phyloP scores from a whole-genome alignment of 805 yeast species.

The Candida arabinofermentans region DNA sequence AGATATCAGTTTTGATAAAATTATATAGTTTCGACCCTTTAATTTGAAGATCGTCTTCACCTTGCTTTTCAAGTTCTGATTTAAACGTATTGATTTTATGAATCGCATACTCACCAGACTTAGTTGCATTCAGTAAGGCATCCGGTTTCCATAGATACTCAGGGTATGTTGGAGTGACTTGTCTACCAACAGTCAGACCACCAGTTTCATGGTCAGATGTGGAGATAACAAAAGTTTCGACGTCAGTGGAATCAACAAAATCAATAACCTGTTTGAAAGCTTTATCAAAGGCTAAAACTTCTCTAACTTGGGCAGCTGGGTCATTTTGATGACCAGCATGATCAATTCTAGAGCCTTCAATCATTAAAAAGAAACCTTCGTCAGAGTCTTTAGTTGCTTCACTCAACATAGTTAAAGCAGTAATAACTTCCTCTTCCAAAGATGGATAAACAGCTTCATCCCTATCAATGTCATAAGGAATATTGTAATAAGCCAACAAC shows the following conservation, averaged over 20 bases:
- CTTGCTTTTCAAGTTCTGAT: slow-evolving; percentile 1
- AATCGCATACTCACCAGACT: slow-evolving; percentile 72
- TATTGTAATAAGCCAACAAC: slow-evolving; percentile 68
- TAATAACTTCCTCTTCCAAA: slow-evolving; percentile 69
- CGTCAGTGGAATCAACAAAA: slow-evolving; percentile 62
- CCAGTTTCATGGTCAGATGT: slow-evolving; percentile 97
- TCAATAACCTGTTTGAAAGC: slow-evolving; percentile 73
- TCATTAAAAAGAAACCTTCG: slow-evolving; percentile 77
- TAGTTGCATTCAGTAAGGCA: slow-evolving; percentile 61
- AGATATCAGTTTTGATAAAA: slow-evolving; percentile 49
- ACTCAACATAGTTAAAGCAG: slow-evolving; percentile 67
- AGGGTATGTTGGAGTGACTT: slow-evolving; percentile 64
- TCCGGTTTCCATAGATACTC: slow-evolving; percentile 88
- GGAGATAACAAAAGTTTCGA: slow-evolving; percentile 73
- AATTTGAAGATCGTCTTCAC: not conserved
- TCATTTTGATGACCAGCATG: slow-evolving; percentile 95
- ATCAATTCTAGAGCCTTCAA: slow-evolving; percentile 92
- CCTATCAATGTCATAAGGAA: slow-evolving; percentile 84
- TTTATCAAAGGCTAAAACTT: slow-evolving; percentile 80
- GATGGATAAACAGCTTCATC: slow-evolving; percentile 61
- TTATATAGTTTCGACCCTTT: slow-evolving; percentile 30
- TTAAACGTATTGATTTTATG: slow-evolving; percentile 35
- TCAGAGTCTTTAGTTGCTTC: slow-evolving; percentile 69
- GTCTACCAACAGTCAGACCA: slow-evolving; percentile 85
- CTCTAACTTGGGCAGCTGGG: slow-evolving; percentile 91